A percentile compares a stretch with the other conserved stretches of the same genome.
phyloP scores from a whole-genome alignment of 2,329 filamentous ascomycete species.

The Colletotrichum sp. region DNA sequence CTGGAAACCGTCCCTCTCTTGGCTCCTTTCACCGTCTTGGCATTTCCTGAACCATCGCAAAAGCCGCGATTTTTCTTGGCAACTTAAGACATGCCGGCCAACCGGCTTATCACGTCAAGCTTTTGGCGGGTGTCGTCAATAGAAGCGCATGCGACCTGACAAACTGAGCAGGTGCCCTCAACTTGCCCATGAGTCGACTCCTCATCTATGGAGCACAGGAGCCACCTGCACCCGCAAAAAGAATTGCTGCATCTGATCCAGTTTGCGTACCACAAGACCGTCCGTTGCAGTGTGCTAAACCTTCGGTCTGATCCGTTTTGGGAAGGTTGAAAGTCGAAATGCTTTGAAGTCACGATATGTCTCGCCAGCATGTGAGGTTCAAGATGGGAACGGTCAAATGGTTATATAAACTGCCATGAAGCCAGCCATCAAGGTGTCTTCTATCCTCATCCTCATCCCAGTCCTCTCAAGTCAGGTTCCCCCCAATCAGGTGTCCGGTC shows the following conservation, averaged over 20 bases:
- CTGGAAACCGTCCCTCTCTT: background rate
- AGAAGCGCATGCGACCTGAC: background rate
- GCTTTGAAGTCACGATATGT: background rate
- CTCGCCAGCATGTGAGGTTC: background rate
- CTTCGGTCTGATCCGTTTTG: background rate
- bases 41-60: conserved; percentile 5
- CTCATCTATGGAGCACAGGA: background rate
- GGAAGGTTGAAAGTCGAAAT: conserved; percentile 8
- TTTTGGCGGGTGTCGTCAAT: conserved; percentile 1
- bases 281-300: background rate
- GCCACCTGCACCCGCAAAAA: background rate
- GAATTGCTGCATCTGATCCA: background rate
- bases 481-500: conserved; percentile 1
- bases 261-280: background rate
- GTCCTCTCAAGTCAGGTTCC: background rate
- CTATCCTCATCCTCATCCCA: background rate
- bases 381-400: background rate
- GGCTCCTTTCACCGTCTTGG: conserved; percentile 10
- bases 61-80: conserved; percentile 18
- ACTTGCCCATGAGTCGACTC: background rate
- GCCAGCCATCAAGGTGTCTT: conserved; percentile 8
- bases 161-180: background rate
- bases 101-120: conserved; percentile 3
- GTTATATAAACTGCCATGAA: conserved; percentile 3
- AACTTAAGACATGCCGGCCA: background rate